phyloP scores from a whole-genome alignment of 192 early-diverging fungal genomes.

The Linnemannia schmuckeri region DNA sequence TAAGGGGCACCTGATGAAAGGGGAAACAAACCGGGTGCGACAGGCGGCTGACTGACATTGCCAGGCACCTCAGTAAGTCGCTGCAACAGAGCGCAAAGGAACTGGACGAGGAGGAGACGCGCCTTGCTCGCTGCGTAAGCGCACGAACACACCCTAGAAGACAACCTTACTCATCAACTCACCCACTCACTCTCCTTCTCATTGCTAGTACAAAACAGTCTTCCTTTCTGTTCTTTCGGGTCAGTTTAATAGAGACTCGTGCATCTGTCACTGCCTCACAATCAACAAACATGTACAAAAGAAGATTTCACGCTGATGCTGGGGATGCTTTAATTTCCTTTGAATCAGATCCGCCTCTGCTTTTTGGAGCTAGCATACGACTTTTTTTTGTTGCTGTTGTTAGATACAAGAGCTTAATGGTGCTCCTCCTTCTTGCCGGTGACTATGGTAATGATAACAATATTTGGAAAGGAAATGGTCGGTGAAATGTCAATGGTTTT shows the following conservation, averaged over 20 bases:
- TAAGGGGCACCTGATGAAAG: slow-evolving; percentile 8
- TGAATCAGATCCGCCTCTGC: slow-evolving; percentile 5
- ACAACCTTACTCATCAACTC: no score
- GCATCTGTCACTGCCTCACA: not conserved
- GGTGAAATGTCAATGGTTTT: not conserved
- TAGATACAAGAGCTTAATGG: slow-evolving; percentile 22
- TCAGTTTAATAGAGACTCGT: not conserved
- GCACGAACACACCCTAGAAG: no score
- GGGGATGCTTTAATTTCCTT: not conserved
- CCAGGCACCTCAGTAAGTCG: no score
- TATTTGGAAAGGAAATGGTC: not conserved
- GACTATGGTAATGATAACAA: slow-evolving; percentile 1
- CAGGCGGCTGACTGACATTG: no score
- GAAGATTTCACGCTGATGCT: not conserved
- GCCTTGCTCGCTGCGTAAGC: no score
- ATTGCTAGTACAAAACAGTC: no score
- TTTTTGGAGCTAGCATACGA: not conserved
- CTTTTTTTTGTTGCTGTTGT: not conserved
- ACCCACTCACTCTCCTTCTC: no score
- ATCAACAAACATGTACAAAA: not conserved
- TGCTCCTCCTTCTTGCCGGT: slow-evolving; percentile 53
- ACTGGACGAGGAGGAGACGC: no score
- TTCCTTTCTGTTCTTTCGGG: not conserved
- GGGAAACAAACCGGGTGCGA: not conserved
- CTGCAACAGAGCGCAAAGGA: no score